Percentiles rank a stretch among this genome's conserved stretches.
These are phyloP conservation scores for Eucalyptus microcorys DNA, from an alignment of 345 rosid species.

Conservation along the genomic window DNA sequence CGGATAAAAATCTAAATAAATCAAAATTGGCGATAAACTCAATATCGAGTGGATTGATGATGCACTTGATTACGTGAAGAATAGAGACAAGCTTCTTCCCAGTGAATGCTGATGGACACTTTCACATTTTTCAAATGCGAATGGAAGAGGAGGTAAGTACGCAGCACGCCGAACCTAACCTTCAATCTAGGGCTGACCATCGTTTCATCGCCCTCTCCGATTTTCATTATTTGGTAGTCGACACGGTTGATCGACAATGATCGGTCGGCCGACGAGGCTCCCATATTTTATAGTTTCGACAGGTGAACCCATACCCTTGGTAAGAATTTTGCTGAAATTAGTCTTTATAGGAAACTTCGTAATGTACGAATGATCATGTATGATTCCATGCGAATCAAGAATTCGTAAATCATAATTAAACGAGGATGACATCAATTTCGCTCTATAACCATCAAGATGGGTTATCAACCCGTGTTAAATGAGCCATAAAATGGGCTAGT, in stretches of 20 bases:
- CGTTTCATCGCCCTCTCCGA: background rate
- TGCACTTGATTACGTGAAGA: background rate
- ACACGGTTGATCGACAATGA: background rate
- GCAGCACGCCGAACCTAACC: background rate
- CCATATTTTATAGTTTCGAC: background rate
- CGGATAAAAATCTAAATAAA: too few species aligned
- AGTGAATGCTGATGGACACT: too few species aligned
- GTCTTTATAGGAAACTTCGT: background rate
- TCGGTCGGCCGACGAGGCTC: background rate
- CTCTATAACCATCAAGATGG: background rate
- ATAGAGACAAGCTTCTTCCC: too few species aligned
- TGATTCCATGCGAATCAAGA: too few species aligned
- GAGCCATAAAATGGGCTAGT: rapidly evolving
- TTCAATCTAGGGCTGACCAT: background rate
- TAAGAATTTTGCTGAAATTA: too few species aligned
- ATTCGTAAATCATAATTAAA: background rate
- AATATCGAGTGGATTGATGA: background rate
- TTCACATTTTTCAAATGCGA: background rate
- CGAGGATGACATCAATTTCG: background rate
- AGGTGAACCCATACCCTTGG: rapidly evolving
- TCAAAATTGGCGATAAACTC: background rate
- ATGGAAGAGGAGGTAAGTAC: background rate
- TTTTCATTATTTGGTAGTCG: background rate
- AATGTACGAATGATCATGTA: background rate
- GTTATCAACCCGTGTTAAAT: too few species aligned